Base-by-base conservation (phyloP, 2,329 filamentous ascomycete species). In the Colletotrichum somersetense region DNA sequence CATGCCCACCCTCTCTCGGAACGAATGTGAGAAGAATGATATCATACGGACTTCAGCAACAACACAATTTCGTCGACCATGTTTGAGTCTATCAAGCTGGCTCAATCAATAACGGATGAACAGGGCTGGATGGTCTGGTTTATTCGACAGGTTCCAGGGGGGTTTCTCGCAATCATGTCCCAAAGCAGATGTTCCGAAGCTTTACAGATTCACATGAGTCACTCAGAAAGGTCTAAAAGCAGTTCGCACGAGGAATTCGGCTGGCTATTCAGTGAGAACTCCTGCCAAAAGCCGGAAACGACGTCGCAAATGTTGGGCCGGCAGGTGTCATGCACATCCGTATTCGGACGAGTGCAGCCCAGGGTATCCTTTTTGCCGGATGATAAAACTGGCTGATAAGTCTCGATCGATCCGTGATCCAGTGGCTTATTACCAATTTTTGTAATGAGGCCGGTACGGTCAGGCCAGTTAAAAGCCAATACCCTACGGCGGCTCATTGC, bases 51-150 rank as follows among this genome's bases (percentile, higher is more conserved):
- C 16, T 3, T 11, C 1, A 48, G 65, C 58, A n/a, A 20, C 18
- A 5, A 42, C 30, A 16, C 23, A 48, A 65, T 50, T 16, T 40
- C 35, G 14, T 59, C 11, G 6, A 6, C 38, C 2, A 26, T 26
- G 33, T 18, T 20, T 61, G 44, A 26, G 40, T 57, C 61, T 65
- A 59, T 42, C 40, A 35, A 65, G 55, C 12, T 40, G 61, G 48
- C 23, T 61, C 30, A n/a, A n/a, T 46, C 44, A 11, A 62, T 18
- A 40, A 63, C 59, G 33, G 70, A 72, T 62, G 70, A 72, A 72
- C 70, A 33, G 56, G 70, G 66, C 59, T 56, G 53, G 20, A 38
- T 56, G 23, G 40, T 7, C 18, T 35, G 10, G 46, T 46, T 50
- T 5, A 35, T 30, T 18, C 42, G 38, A 58, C 48, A 35, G 23